Evolutionary conservation across 1,284 basidiomycete species (phyloP).

Genomic region (Termitomyces sp.): DNA sequence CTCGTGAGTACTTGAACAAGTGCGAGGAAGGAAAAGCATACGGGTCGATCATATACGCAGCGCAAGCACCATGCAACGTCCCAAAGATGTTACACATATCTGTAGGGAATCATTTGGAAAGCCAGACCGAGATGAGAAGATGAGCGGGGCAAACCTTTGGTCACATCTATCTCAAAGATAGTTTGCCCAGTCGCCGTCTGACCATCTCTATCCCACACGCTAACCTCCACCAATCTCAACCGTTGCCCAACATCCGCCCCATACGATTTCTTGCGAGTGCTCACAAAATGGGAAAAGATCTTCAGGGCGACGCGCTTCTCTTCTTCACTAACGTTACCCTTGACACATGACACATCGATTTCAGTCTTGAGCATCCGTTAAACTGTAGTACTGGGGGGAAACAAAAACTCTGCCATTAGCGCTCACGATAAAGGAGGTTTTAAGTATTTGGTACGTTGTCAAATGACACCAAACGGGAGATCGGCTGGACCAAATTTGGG

Average conservation of each 20-base stretch:
- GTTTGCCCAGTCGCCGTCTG: constrained; percentile 28
- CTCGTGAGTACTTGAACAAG: constrained; percentile 6
- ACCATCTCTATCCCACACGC: constrained; percentile 28
- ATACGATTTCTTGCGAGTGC: constrained; percentile 31
- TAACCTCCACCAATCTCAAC: constrained; percentile 32
- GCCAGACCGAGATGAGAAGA: no score
- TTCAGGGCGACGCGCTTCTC: constrained; percentile 31
- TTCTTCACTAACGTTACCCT: constrained; percentile 34
- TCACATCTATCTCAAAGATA: constrained; percentile 35
- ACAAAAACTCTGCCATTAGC: background rate
- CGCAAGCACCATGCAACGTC: constrained; percentile 39
- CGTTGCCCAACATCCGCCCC: constrained; percentile 33
- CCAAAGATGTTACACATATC: constrained; percentile 42
- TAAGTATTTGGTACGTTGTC: constrained; percentile 1
- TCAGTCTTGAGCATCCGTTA: background rate
- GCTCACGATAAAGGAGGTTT: background rate
- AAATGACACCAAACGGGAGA: background rate
- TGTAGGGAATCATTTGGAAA: constrained; percentile 12
- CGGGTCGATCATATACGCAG: constrained; percentile 42
- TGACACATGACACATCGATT: constrained; percentile 27
- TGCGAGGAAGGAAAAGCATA: constrained; percentile 22
- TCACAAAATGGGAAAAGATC: constrained; percentile 34
- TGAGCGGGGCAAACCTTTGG: constrained; percentile 27
- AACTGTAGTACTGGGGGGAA: background rate
- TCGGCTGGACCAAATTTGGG: background rate